A percentile compares a stretch with the other conserved stretches of the same genome.
Conservation (phyloP, 768 basidiomycete genomes). For the Mycena galopus region DNA sequence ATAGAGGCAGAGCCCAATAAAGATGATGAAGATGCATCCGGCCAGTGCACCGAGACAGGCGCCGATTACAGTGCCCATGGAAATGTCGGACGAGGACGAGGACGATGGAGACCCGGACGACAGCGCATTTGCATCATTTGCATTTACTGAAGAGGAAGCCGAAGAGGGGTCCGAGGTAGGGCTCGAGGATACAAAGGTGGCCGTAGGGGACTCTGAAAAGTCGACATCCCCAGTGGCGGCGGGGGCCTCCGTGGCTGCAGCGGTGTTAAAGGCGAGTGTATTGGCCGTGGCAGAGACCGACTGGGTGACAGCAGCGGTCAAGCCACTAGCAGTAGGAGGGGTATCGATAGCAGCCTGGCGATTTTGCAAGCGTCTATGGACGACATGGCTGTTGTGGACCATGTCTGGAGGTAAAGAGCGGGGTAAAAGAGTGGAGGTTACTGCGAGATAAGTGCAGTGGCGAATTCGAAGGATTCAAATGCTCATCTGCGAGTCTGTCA, state of each 20-base stretch:
- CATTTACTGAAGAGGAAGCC: background rate
- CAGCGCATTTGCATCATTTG: background rate
- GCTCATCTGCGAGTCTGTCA: constrained; percentile 11
- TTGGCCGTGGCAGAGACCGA: background rate
- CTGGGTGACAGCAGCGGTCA: constrained; percentile 29
- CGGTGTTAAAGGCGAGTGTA: constrained; percentile 39
- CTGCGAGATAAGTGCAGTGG: background rate
- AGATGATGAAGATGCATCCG: constrained; percentile 62
- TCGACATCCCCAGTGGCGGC: constrained; percentile 35
- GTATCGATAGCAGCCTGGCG: constrained; percentile 17
- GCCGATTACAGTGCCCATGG: constrained; percentile 69
- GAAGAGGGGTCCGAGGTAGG: constrained; percentile 26
- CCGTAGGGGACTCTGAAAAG: constrained; percentile 30
- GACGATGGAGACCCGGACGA: constrained; percentile 28
- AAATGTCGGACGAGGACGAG: constrained; percentile 49
- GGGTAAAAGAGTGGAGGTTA: constrained; percentile 31
- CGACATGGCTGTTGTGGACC: constrained; percentile 13
- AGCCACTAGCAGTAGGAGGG: constrained; percentile 39
- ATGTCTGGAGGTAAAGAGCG: constrained; percentile 29
- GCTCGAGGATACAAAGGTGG: constrained; percentile 10
- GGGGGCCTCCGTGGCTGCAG: constrained; percentile 31
- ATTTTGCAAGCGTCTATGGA: constrained; percentile 12
- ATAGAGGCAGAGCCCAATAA: constrained; percentile 69
- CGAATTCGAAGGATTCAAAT: constrained; percentile 14
- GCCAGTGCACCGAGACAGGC: constrained; percentile 74